Evolutionary conservation across 192 early-diverging fungal genomes (phyloP).

Genomic region (Pecoramyces ruminantium): DNA sequence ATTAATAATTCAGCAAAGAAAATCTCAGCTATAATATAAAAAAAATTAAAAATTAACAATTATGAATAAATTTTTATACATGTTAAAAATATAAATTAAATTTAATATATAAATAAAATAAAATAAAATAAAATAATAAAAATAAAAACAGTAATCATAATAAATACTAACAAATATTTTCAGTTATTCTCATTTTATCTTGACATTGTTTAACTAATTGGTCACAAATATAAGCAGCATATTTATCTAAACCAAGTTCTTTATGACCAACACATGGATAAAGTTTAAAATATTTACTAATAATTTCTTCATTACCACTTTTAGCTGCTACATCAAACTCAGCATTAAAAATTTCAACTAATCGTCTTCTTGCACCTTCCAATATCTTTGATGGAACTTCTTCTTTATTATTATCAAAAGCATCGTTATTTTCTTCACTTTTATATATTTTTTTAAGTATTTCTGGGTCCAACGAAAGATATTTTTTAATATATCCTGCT

Average conservation of each 20-base stretch:
- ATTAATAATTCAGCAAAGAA: conserved; percentile 68
- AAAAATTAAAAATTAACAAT: too few relatives aligned
- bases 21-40: conserved; percentile 7
- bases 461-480: conserved; percentile 31
- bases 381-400: conserved; percentile 23
- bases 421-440: conserved; percentile 14
- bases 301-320: conserved; percentile 46
- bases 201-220: conserved; percentile 59
- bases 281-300: conserved; percentile 73
- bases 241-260: conserved; percentile 73
- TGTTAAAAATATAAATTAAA: too few relatives aligned
- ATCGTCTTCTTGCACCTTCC: conserved; percentile 35
- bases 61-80: too few relatives aligned
- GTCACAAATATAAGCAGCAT: conserved; percentile 64
- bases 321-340: conserved; percentile 69
- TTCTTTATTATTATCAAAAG: too few relatives aligned
- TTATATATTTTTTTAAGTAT: conserved; percentile 46
- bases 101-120: neutral
- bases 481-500: conserved; percentile 40
- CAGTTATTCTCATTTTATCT: conserved; percentile 28
- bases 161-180: conserved; percentile 4
- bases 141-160: neutral
- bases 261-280: conserved; percentile 76
- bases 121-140: neutral
- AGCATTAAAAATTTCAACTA: conserved; percentile 52